Evolutionary conservation across 2,329 filamentous ascomycete species (phyloP).

Genomic region (Aspergillus fumigatus): DNA sequence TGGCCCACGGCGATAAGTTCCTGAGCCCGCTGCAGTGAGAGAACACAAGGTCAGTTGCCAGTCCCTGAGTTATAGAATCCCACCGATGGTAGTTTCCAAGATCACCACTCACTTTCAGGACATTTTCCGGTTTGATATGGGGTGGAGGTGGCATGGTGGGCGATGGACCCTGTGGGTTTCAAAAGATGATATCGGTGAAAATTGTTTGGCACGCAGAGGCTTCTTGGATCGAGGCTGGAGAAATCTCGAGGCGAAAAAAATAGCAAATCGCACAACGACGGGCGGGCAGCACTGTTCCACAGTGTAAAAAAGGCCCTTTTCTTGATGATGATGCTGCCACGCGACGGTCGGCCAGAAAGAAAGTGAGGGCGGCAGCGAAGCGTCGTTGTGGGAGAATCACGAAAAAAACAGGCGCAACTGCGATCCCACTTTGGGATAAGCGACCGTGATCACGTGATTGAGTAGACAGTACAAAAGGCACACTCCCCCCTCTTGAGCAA

Average conservation of each 20-base stretch:
- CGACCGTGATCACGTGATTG: slow-evolving; percentile 30
- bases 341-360: slow-evolving; percentile 25
- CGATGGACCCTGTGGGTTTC: slow-evolving; percentile 28
- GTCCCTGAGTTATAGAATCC: neutral
- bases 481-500: neutral
- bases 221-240: slow-evolving; percentile 2
- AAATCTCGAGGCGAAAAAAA: slow-evolving; percentile 7
- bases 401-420: slow-evolving; percentile 25
- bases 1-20: slow-evolving; percentile 98
- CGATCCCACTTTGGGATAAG: slow-evolving; percentile 34
- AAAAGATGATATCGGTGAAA: slow-evolving; percentile 10
- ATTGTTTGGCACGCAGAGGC: slow-evolving; percentile 12
- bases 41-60: slow-evolving; percentile 9
- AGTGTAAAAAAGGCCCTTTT: slow-evolving; percentile 14
- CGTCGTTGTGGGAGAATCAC: slow-evolving; percentile 31
- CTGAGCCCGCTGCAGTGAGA: slow-evolving; percentile 65
- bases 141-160: slow-evolving; percentile 84
- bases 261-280: slow-evolving; percentile 21
- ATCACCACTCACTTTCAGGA: slow-evolving; percentile 64
- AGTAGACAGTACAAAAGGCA: neutral
- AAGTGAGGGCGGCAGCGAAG: slow-evolving; percentile 6
- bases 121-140: slow-evolving; percentile 98
- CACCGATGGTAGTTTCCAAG: neutral
- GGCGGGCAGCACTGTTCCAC: slow-evolving; percentile 27
- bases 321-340: slow-evolving; percentile 31